Base-by-base conservation (phyloP, 192 early-diverging fungal genomes). In the Thoreauomyces humboldtii region DNA sequence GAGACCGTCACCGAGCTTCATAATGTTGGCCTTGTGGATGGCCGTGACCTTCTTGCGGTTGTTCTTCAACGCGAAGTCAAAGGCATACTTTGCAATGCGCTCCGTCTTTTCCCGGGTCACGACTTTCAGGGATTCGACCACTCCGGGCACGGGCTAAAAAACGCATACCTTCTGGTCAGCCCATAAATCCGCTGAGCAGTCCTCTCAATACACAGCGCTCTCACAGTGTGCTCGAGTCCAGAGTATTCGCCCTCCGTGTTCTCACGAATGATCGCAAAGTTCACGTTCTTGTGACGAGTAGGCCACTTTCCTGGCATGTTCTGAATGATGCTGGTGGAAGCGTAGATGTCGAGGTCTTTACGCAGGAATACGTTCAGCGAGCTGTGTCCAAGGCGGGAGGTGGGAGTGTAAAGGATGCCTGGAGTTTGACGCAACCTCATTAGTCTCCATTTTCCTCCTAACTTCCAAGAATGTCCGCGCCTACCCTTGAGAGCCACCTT, bases 201-300 rank as follows among this genome's bases (percentile, higher is more conserved):
- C n/a, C n/a, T n/a, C n/a, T n/a, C n/a, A n/a, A n/a, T n/a, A n/a
- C n/a, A n/a, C n/a, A n/a, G n/a, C n/a, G n/a, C n/a, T n/a, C 66
- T 45, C 67, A 88, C 86, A 50, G 89, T 87, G 84, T 99, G 96
- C 80, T 99, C 96, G 53, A 96, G 85, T 14, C 96, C 96, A 75
- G 94, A 91, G 88, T 99, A 99, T 83, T 99, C 96, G 70, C 96
- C 96, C 80, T 99, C 96, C 46, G 96, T 99, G 87, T 99, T 99
- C 73, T 99, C 96, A 82, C 96, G 91, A 77, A 99, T 97, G 65
- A 99, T 95, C 69, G 91, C 91, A 88, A 99, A 93, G 81, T 99
- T 89, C 38, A 99, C 94, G 65, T 89, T 81, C 72, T 90, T 90
- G 78, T 95, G 91, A 70, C 95, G 90, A 47, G 94, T 85, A 24